Base-by-base conservation (phyloP, 2,329 filamentous ascomycete genomes). In the Trichoderma sp. region DNA sequence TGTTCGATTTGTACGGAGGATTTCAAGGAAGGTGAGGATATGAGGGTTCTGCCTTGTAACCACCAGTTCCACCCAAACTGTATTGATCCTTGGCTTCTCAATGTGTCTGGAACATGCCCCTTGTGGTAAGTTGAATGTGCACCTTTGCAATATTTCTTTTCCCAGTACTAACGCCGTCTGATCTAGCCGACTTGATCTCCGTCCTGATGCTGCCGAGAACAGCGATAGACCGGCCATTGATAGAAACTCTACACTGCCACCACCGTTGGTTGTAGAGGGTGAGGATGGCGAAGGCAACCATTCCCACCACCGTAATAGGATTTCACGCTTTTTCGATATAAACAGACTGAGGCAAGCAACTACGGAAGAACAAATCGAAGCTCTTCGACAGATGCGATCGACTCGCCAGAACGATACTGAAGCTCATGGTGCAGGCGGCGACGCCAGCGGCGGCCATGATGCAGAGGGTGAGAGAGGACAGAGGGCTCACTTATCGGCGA, bases 1-100 rank as follows among this genome's bases (percentile, higher is more conserved):
- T 92, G 89, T 76, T 88, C 89, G 1, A 91, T 92, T 69, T 92
- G 89, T 75, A 91, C 89, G 2, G 89, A 92, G 71, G 89, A 91
- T 74, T 92, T 92, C 73, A 84, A 77, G 3, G 83, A 88, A 21
- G 89, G 89, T 16, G 87, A 91, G 74, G 88, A 91, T 73, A 87
- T 92, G 64, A 84, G 89, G 56, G 88, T 92, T 1, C 79, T 92
- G 52, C 89, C 89, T 43, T 92, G 89, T 76, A 80, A 87, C 68
- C 89, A 92, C 77, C 88, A 89, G 72, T 92, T 88, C 74, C 89
- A 92, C 73, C 89, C 89, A 0, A 82, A 83, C 57, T 92, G 89
- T 73, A 85, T 92, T 68, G 89, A 92, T 73, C 89, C 89, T 4
- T 92, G 89, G 89, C 81, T 92, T 55, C 81, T 91, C 70, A 90